phyloP scores from a whole-genome alignment of 192 early-diverging fungal species.

The Podila epicladia region DNA sequence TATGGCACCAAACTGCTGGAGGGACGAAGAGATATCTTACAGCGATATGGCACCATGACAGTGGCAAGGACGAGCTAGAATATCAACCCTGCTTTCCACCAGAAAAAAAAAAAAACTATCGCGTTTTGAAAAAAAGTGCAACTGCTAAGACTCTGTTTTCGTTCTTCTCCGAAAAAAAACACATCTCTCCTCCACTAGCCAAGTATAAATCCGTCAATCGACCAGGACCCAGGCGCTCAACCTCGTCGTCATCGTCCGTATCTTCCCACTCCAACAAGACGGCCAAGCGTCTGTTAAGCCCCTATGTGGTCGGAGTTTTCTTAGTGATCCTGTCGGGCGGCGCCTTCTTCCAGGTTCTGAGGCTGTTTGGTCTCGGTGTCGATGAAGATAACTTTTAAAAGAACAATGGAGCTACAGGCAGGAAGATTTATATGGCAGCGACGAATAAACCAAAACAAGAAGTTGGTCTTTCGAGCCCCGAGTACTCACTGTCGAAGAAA shows the following conservation, averaged over 20 bases:
- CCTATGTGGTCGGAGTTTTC: conserved; percentile 12
- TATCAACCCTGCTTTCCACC: background rate
- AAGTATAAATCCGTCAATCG: conserved; percentile 2
- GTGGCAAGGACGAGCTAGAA: background rate
- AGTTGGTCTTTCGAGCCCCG: too few relatives aligned
- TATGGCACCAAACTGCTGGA: too few relatives aligned
- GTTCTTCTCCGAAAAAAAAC: too few relatives aligned
- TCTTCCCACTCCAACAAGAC: background rate
- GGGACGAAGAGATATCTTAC: too few relatives aligned
- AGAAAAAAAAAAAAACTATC: too few relatives aligned
- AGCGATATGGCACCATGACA: too few relatives aligned
- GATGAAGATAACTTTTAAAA: background rate
- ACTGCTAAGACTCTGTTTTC: background rate
- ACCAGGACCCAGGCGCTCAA: background rate
- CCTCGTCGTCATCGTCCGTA: background rate
- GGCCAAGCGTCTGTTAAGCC: background rate
- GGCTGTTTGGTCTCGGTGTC: conserved; percentile 7
- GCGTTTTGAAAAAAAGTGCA: too few relatives aligned
- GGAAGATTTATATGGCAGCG: too few relatives aligned
- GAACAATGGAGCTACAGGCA: too few relatives aligned
- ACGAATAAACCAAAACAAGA: too few relatives aligned
- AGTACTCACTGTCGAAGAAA: too few relatives aligned
- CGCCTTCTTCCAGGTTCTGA: conserved; percentile 15
- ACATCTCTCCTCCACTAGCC: background rate
- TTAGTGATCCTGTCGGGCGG: conserved; percentile 24